Evolutionary conservation across 2,329 filamentous ascomycete species (phyloP), one percentile per base, ranked within the genome.

Genomic region (Rutstroemia sp.): DNA sequence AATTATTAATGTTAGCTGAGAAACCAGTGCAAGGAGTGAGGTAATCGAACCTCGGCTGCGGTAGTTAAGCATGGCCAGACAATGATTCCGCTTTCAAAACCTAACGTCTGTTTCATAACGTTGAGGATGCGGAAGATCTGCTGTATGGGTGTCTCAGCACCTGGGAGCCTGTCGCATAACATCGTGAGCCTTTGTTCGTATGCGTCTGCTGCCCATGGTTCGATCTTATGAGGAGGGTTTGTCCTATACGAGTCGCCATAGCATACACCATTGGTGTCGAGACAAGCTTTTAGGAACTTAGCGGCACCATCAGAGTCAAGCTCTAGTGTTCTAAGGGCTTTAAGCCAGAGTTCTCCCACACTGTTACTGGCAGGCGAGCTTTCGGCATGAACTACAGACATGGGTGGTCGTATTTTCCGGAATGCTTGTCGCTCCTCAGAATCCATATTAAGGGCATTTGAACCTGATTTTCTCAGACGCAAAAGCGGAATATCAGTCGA

Each of bases 21-120:
- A 0, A 9, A 4, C 30, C 1, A 9, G 9, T 3, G 4, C 3
- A 9, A 39, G 1, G 16, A 14, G 16, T 21, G 16, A 17, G 10
- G 1, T 14, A 36, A 40, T 47, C 10, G 40, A 49, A 56, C 49
- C 46, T 45, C 23, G 2, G 48, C 23, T 6, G 25, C 47, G 30
- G 10, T 8, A 10, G 34, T 30, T 44, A 59, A 39, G 25, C 47
- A 59, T 10, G 44, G 17, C 57, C 54, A 59, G 6, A 53, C 51
- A 12, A 59, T 46, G 8, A 44, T 17, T 10, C 57, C 54, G 30
- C 17, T 27, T 48, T 45, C 23, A 17, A 60, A 53, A 8, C 50
- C 40, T 5, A 57, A 19, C 8, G 42, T 58, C 14, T 58, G 46
- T 34, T 58, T 45, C 23, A 55, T 54, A 16, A 57, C 38, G 8